Evolutionary conservation across 306 rosid genomes (phyloP).

Genomic region (Lathyrus sativus): DNA sequence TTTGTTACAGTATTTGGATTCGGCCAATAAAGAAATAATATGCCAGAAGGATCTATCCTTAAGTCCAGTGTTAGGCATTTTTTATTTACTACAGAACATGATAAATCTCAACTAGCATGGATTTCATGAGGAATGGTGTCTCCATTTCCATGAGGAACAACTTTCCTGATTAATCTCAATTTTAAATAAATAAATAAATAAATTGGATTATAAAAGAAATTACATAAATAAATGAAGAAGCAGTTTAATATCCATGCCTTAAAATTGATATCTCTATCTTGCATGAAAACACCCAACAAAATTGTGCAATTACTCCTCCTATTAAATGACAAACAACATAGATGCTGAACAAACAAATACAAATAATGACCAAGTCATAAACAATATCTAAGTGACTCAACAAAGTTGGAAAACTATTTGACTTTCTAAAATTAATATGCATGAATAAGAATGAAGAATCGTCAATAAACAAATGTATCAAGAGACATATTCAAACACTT

Average conservation of each 20-base stretch:
- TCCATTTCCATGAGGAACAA: constrained; percentile 3
- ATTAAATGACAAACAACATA: constrained; percentile 10
- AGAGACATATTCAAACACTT: constrained; percentile 12
- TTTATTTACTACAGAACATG: constrained; percentile 13
- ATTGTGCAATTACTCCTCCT: neutral
- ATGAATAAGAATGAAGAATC: constrained; percentile 18
- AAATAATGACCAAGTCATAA: constrained; percentile 15
- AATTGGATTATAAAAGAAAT: too few relatives aligned
- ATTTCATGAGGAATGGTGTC: constrained; percentile 4
- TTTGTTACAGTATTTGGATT: neutral
- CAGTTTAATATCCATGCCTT: neutral
- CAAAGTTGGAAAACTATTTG: constrained; percentile 22
- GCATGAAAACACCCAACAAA: constrained; percentile 3
- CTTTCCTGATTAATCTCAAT: neutral
- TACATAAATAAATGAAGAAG: neutral
- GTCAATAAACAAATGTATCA: neutral
- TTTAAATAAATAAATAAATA: too few relatives aligned
- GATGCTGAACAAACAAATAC: neutral
- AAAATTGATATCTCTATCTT: constrained; percentile 20
- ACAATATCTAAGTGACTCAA: constrained; percentile 22
- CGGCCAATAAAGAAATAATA: constrained; percentile 4
- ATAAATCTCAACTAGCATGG: neutral
- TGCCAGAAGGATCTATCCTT: neutral
- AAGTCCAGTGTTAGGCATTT: neutral
- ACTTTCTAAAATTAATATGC: constrained; percentile 16